phyloP scores from a whole-genome alignment of 2,329 filamentous ascomycete genomes.

The Aureobasidium vineae region DNA sequence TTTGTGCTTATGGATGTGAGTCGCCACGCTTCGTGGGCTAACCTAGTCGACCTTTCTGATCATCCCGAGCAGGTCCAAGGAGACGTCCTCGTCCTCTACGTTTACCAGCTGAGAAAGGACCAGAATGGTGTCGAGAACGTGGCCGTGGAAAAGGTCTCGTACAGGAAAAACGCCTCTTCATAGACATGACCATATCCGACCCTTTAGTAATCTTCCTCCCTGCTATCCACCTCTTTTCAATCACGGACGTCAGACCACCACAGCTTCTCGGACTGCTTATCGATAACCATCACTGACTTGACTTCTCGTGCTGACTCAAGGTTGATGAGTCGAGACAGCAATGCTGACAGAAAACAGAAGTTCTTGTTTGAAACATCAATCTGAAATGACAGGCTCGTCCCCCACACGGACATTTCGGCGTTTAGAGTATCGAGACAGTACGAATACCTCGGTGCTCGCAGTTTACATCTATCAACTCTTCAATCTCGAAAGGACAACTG shows the following conservation, averaged over 20 bases:
- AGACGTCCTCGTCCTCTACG: constrained; percentile 91
- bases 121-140: constrained; percentile 54
- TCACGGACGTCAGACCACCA: not conserved
- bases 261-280: not conserved
- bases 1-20: constrained; percentile 98
- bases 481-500: too few relatives aligned
- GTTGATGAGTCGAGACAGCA: not conserved
- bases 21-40: constrained; percentile 35
- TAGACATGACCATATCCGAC: constrained; percentile 17
- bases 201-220: constrained; percentile 1
- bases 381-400: not conserved
- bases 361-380: not conserved
- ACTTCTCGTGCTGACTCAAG: not conserved
- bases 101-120: constrained; percentile 65
- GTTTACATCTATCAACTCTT: not conserved
- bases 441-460: not conserved
- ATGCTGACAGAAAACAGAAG: constrained; percentile 5
- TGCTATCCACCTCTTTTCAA: not conserved
- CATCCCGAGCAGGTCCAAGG: constrained; percentile 71
- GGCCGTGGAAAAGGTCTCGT: constrained; percentile 57
- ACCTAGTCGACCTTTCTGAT: constrained; percentile 23
- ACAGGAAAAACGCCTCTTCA: constrained; percentile 44
- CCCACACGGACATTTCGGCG: constrained; percentile 9
- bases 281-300: constrained; percentile 2
- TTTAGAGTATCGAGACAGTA: not conserved